These are phyloP conservation scores for Xylaria digitata DNA, from an alignment of 2,329 filamentous ascomycete species.

Conservation along the genomic window DNA sequence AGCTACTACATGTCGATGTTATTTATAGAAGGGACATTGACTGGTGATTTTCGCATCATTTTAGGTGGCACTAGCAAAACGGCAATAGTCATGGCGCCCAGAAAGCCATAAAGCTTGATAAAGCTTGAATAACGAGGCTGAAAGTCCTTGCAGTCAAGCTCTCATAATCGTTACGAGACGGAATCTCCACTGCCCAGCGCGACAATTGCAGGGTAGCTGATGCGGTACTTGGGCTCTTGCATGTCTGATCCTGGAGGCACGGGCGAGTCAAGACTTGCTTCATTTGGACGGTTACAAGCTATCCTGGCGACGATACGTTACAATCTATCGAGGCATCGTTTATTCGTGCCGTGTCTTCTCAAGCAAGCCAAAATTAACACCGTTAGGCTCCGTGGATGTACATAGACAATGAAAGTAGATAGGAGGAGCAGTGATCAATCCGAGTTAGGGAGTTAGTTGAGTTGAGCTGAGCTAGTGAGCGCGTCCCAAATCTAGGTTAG, in stretches of 20 bases:
- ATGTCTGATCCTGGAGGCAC: neutral
- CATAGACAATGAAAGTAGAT: too few relatives aligned
- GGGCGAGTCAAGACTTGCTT: neutral
- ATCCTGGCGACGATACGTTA: neutral
- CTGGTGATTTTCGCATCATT: neutral
- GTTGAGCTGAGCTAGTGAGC: too few relatives aligned
- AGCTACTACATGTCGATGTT: neutral
- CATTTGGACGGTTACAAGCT: neutral
- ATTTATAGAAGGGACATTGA: neutral
- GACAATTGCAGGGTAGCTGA: too few relatives aligned
- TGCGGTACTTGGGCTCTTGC: too few relatives aligned
- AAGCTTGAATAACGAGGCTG: slow-evolving; percentile 27
- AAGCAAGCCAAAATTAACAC: too few relatives aligned
- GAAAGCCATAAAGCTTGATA: slow-evolving; percentile 12
- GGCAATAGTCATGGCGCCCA: neutral
- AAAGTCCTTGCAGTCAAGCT: slow-evolving; percentile 15
- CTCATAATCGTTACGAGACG: slow-evolving; percentile 18
- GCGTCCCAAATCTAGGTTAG: too few relatives aligned
- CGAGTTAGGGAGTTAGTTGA: too few relatives aligned
- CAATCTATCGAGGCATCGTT: neutral
- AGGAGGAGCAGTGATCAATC: too few relatives aligned
- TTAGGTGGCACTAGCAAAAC: neutral
- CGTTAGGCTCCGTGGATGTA: too few relatives aligned
- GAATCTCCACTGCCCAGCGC: slow-evolving; percentile 10
- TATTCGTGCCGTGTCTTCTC: neutral